These are phyloP conservation scores for Microcos paniculata DNA, from an alignment of 345 rosid species.

Conservation along the genomic window DNA sequence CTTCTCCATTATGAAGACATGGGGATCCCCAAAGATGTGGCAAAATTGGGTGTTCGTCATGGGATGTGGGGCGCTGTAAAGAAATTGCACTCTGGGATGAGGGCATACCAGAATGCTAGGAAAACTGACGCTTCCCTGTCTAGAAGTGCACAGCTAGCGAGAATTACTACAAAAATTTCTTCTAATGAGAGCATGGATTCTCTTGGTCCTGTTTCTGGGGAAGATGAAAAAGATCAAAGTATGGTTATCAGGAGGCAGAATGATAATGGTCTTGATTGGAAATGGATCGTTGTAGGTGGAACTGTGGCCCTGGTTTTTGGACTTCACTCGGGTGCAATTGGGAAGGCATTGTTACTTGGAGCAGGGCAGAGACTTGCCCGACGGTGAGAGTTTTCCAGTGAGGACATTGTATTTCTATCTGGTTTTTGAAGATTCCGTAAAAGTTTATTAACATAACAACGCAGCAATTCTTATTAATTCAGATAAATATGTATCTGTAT, in stretches of 20 bases:
- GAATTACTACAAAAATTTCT: constrained; percentile 65
- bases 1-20: constrained; percentile 92
- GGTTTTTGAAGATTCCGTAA: not conserved
- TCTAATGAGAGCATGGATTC: constrained; percentile 38
- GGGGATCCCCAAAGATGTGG: constrained; percentile 98
- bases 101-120: constrained; percentile 81
- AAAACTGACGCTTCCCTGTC: constrained; percentile 57
- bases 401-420: not conserved
- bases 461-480: not conserved
- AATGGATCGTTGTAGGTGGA: constrained; percentile 83
- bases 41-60: constrained; percentile 87
- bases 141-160: constrained; percentile 68
- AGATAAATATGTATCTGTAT: too few relatives aligned
- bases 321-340: constrained; percentile 64
- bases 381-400: constrained; percentile 43
- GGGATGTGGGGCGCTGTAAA: constrained; percentile 99
- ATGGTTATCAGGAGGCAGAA: constrained; percentile 28
- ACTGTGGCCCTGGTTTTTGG: constrained; percentile 75
- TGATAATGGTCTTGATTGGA: constrained; percentile 80
- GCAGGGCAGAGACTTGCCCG: constrained; percentile 82
- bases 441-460: not conserved
- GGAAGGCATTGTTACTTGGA: constrained; percentile 74
- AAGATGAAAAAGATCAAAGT: constrained; percentile 36
- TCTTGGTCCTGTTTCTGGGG: constrained; percentile 32
- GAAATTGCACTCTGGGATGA: constrained; percentile 79